Evolutionary conservation across 257 asterid genomes (phyloP).

Genomic region (Fraxinus americana): DNA sequence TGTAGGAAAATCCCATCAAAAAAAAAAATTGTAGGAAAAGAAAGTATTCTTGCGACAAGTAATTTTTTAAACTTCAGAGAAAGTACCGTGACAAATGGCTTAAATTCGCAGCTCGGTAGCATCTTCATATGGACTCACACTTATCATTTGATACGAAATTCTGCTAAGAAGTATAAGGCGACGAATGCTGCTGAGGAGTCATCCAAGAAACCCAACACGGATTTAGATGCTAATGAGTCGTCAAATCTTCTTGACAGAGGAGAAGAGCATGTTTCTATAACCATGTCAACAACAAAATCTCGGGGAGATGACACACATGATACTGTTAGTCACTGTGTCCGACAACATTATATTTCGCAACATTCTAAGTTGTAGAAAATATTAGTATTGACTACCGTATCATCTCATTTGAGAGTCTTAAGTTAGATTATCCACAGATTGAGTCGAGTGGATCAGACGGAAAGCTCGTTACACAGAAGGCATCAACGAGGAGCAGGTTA

Average conservation of each 20-base stretch:
- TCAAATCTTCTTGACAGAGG: constrained; percentile 42
- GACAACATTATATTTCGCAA: background rate
- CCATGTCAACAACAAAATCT: background rate
- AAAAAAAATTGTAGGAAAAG: background rate
- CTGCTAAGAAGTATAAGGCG: constrained; percentile 44
- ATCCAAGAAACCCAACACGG: constrained; percentile 49
- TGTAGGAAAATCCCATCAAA: too few relatives aligned
- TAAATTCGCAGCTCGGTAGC: constrained; percentile 61
- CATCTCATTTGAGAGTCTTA: background rate
- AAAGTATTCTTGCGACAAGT: too few relatives aligned
- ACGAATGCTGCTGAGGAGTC: constrained; percentile 30
- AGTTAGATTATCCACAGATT: constrained; percentile 11
- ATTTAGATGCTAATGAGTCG: constrained; percentile 49
- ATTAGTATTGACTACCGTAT: background rate
- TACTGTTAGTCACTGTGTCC: background rate
- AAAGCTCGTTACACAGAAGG: background rate
- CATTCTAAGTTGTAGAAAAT: background rate
- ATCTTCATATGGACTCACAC: constrained; percentile 82
- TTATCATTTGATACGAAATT: constrained; percentile 57
- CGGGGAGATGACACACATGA: background rate
- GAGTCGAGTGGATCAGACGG: constrained; percentile 14
- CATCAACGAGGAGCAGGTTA: constrained; percentile 32
- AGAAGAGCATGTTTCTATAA: constrained; percentile 25
- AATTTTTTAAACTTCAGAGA: too few relatives aligned
- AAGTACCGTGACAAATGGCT: background rate